Conservation (phyloP, 2,329 filamentous ascomycete species). For the Colletotrichum tanaceti region DNA sequence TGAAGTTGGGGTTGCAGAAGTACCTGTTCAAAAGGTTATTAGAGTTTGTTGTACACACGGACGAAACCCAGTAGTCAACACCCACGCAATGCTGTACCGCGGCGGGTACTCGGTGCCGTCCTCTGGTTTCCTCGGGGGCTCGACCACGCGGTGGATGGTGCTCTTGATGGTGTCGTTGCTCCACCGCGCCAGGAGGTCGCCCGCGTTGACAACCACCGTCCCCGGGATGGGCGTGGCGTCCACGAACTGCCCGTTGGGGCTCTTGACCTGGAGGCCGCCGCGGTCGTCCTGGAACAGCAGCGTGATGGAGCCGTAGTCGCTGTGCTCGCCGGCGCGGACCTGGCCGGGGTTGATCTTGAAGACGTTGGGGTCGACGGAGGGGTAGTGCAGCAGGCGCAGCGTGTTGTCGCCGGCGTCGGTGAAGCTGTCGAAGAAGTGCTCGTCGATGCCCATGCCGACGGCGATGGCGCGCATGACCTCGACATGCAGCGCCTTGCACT, state of each 20-base stretch:
- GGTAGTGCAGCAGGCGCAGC: constrained; percentile 81
- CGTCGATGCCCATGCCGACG: constrained; percentile 79
- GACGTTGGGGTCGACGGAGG: constrained; percentile 71
- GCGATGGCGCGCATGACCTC: constrained; percentile 88
- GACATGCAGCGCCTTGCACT: constrained; percentile 79
- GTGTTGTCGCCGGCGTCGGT: constrained; percentile 78
- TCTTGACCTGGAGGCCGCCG: constrained; percentile 70
- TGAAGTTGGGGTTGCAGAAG: constrained; percentile 89
- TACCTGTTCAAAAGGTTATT: constrained; percentile 61
- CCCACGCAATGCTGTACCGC: constrained; percentile 85
- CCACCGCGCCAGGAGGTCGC: constrained; percentile 87
- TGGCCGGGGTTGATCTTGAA: constrained; percentile 76
- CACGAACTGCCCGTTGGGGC: constrained; percentile 81
- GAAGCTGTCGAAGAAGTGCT: constrained; percentile 80
- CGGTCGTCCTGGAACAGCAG: constrained; percentile 70
- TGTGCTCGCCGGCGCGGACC: constrained; percentile 83
- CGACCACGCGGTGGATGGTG: constrained; percentile 89
- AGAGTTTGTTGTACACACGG: constrained; percentile 5
- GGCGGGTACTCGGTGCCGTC: constrained; percentile 73
- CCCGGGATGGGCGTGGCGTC: constrained; percentile 84
- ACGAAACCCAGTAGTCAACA: constrained; percentile 39
- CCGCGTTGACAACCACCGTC: constrained; percentile 89
- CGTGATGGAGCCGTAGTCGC: constrained; percentile 72
- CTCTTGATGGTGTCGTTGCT: constrained; percentile 92
- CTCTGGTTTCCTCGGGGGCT: constrained; percentile 73